Evolutionary conservation across 228 moss, liverwort and hornwort genomes (phyloP).

Genomic region (Sphagnum fallax): DNA sequence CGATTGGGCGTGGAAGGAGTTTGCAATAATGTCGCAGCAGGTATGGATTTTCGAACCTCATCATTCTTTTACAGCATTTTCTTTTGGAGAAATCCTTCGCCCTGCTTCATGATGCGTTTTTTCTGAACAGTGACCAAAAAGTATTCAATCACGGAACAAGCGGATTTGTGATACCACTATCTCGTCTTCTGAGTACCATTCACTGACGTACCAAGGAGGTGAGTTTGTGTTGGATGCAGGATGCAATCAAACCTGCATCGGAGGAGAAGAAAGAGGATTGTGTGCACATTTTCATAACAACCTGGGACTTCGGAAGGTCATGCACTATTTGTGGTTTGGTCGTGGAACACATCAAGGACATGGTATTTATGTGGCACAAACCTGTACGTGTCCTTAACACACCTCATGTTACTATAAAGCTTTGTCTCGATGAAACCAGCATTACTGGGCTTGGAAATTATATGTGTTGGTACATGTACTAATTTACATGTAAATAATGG

Average conservation of each 20-base stretch:
- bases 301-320: constrained; percentile 33
- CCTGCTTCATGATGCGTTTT: neutral
- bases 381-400: too few relatives aligned
- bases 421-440: too few relatives aligned
- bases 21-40: constrained; percentile 30
- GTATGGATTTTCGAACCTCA: constrained; percentile 5
- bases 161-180: neutral
- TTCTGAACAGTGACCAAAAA: neutral
- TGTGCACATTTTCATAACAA: constrained; percentile 22
- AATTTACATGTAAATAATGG: too few relatives aligned
- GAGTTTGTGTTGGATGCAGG: constrained; percentile 1
- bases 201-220: neutral
- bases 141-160: neutral
- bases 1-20: constrained; percentile 38
- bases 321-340: constrained; percentile 43
- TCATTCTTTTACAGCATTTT: neutral
- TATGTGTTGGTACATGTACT: too few relatives aligned
- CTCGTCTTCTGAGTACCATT: neutral
- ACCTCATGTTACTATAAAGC: too few relatives aligned
- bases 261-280: constrained; percentile 10
- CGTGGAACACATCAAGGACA: constrained; percentile 44
- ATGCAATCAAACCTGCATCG: neutral
- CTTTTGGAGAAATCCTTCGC: neutral
- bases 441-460: too few relatives aligned
- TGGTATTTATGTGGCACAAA: constrained; percentile 21